phyloP scores from a whole-genome alignment of 75 land plant genomes.

The Selaginella tamariscina region DNA sequence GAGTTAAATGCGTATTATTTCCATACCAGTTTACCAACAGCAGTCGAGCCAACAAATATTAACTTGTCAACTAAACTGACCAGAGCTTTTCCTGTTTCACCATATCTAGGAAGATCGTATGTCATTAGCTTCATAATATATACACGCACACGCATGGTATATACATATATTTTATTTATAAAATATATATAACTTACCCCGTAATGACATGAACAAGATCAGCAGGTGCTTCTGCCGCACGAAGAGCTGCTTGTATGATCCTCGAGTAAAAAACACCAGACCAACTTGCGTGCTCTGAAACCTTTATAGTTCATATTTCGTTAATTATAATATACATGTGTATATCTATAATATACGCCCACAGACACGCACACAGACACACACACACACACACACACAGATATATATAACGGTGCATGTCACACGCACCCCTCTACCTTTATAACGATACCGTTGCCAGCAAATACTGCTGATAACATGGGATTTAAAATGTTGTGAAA shows the following conservation, averaged over 20 bases:
- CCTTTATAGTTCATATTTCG: slow-evolving; percentile 32
- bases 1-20: background rate
- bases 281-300: slow-evolving; percentile 96
- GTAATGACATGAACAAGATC: slow-evolving; percentile 81
- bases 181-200: slow-evolving; percentile 39
- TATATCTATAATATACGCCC: too few species aligned
- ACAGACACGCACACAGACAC: too few species aligned
- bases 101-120: slow-evolving; percentile 3
- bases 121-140: background rate
- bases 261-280: slow-evolving; percentile 67
- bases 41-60: slow-evolving; percentile 5
- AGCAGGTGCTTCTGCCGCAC: slow-evolving; percentile 75
- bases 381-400: too few species aligned
- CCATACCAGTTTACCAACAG: slow-evolving; percentile 9
- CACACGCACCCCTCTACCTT: too few species aligned
- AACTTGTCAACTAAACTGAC: slow-evolving; percentile 1
- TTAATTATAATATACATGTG: background rate
- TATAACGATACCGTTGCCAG: slow-evolving; percentile 74
- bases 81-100: slow-evolving; percentile 6
- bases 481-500: slow-evolving; percentile 92
- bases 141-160: background rate
- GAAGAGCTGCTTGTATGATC: slow-evolving; percentile 73
- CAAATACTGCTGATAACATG: slow-evolving; percentile 80
- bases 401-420: too few species aligned
- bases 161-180: background rate